These are phyloP conservation scores for Pichia sp. DNA, from an alignment of 1,139 yeast species.

Conservation along the genomic window DNA sequence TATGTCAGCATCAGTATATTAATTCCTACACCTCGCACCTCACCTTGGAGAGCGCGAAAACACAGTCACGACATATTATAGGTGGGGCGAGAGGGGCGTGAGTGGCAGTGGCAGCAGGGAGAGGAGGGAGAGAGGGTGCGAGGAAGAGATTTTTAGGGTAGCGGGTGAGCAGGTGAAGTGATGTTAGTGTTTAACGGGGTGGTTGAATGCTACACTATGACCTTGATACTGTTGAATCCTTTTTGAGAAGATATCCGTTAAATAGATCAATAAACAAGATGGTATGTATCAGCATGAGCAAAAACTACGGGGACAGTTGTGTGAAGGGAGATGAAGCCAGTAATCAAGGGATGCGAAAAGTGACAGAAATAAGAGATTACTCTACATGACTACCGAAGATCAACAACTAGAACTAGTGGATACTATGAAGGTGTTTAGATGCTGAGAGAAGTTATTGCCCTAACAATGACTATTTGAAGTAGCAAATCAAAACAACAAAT, in stretches of 20 bases:
- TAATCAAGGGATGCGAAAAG: neutral
- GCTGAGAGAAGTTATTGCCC: too few species aligned
- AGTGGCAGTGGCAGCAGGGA: neutral
- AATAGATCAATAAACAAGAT: constrained; percentile 17
- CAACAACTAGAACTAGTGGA: too few species aligned
- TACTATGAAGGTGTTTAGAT: too few species aligned
- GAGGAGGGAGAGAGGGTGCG: neutral
- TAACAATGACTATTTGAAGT: too few species aligned
- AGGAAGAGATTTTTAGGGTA: constrained; percentile 3
- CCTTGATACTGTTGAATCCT: neutral
- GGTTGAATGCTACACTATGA: neutral
- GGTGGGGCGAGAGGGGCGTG: neutral
- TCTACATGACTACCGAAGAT: too few species aligned
- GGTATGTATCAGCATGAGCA: constrained; percentile 14
- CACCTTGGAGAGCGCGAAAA: neutral
- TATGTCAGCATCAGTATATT: neutral
- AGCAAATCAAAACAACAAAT: too few species aligned
- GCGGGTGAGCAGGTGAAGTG: neutral
- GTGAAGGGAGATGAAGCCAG: neutral
- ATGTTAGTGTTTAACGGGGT: neutral
- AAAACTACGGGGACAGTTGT: neutral
- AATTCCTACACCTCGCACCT: neutral
- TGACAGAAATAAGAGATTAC: neutral
- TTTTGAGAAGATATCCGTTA: constrained; percentile 3
- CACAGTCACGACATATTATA: neutral